These are phyloP conservation scores for Senecio squalidus DNA, from an alignment of 140 eudicot species.

Conservation along the genomic window DNA sequence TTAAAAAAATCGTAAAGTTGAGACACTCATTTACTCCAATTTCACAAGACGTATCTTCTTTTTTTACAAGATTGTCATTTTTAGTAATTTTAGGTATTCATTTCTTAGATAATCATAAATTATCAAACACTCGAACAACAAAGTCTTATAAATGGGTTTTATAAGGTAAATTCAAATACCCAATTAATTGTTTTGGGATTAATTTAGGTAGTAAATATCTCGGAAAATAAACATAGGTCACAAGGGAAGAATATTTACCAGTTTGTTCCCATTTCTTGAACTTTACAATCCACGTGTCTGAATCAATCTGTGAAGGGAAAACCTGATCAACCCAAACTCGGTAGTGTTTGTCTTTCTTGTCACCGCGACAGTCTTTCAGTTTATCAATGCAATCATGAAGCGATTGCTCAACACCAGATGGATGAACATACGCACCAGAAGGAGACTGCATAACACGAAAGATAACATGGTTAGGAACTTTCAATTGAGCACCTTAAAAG, in stretches of 20 bases:
- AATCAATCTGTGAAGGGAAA: slow-evolving; percentile 51
- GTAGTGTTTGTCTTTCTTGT: slow-evolving; percentile 57
- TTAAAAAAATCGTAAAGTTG: not conserved
- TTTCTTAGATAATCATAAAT: too few species aligned
- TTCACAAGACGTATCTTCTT: too few species aligned
- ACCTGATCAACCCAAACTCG: slow-evolving; percentile 91
- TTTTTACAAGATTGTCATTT: too few species aligned
- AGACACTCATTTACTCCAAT: too few species aligned
- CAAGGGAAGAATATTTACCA: slow-evolving; percentile 42
- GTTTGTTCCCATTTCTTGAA: slow-evolving; percentile 84
- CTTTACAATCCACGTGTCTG: slow-evolving; percentile 76
- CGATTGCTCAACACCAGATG: slow-evolving; percentile 57
- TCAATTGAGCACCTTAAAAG: not conserved
- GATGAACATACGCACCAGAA: slow-evolving; percentile 55
- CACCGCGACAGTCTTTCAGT: slow-evolving; percentile 55
- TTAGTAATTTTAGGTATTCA: too few species aligned
- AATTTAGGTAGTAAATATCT: not conserved
- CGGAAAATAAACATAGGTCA: not conserved
- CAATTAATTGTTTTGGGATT: too few species aligned
- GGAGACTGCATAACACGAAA: slow-evolving; percentile 43
- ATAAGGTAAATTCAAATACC: too few species aligned
- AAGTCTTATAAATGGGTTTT: too few species aligned
- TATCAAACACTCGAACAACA: too few species aligned
- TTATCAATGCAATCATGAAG: slow-evolving; percentile 50
- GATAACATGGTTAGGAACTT: not conserved